phyloP scores from a whole-genome alignment of 1,284 basidiomycete species.

The Leccinum pachyderme region DNA sequence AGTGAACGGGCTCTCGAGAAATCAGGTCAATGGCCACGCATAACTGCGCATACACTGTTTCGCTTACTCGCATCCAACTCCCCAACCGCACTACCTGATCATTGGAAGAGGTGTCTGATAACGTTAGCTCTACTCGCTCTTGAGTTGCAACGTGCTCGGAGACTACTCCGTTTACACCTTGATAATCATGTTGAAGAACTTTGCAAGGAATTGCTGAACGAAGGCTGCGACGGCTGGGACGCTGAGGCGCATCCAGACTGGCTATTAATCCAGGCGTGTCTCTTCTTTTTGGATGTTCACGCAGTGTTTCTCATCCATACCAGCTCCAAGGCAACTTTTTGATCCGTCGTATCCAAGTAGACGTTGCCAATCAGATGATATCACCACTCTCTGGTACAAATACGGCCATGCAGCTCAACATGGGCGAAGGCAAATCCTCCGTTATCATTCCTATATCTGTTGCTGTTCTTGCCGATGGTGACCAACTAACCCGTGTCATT shows the following conservation, averaged over 20 bases:
- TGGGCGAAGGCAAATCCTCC: conserved; percentile 57
- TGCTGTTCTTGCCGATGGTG: neutral
- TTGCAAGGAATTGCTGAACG: conserved; percentile 37
- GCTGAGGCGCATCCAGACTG: conserved; percentile 37
- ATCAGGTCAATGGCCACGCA: conserved; percentile 30
- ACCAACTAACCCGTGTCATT: neutral
- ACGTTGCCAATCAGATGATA: conserved; percentile 47
- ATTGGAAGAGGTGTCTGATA: conserved; percentile 32
- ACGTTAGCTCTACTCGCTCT: conserved; percentile 17
- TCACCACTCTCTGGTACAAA: conserved; percentile 35
- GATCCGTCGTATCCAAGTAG: conserved; percentile 39
- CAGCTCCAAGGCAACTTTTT: conserved; percentile 45
- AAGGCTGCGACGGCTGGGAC: conserved; percentile 16
- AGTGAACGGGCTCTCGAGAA: conserved; percentile 14
- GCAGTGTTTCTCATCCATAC: neutral
- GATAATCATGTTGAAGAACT: conserved; percentile 29
- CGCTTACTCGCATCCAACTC: conserved; percentile 19
- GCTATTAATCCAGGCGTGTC: conserved; percentile 46
- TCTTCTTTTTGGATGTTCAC: neutral
- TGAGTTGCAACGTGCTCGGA: conserved; percentile 32
- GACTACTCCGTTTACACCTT: conserved; percentile 2
- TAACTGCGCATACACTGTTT: conserved; percentile 30
- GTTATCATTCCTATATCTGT: neutral
- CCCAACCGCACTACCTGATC: neutral
- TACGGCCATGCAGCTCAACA: conserved; percentile 48